These are phyloP conservation scores for Yamadazyma paraphyllophila DNA, from an alignment of 805 yeast species.

Conservation along the genomic window DNA sequence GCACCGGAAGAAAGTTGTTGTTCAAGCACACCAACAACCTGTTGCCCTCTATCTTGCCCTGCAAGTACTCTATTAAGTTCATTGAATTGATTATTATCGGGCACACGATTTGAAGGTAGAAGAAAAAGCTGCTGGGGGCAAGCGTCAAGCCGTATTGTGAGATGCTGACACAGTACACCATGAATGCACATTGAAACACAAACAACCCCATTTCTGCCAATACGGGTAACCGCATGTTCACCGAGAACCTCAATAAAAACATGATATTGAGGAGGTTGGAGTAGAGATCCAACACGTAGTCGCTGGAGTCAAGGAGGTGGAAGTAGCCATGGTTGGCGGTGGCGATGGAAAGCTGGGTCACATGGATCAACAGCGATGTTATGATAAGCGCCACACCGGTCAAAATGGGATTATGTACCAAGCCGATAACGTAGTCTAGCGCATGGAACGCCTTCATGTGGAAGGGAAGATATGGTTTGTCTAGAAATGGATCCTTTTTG, in stretches of 20 bases:
- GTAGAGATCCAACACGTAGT: slow-evolving; percentile 18
- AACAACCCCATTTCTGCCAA: slow-evolving; percentile 22
- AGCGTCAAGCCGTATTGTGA: too few relatives aligned
- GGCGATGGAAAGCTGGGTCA: background rate
- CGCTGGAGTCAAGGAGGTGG: background rate
- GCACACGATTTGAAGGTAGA: slow-evolving; percentile 13
- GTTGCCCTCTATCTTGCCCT: background rate
- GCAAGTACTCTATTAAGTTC: slow-evolving; percentile 9
- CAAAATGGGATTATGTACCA: slow-evolving; percentile 2
- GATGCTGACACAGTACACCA: slow-evolving; percentile 7
- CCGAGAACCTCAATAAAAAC: slow-evolving; percentile 28
- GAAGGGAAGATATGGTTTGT: background rate
- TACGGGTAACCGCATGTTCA: slow-evolving; percentile 10
- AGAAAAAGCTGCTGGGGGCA: background rate
- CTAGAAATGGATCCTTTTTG: too few relatives aligned
- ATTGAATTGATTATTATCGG: slow-evolving; percentile 14
- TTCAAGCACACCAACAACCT: slow-evolving; percentile 24
- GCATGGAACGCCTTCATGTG: slow-evolving; percentile 6
- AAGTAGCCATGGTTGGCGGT: background rate
- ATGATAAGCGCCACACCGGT: background rate
- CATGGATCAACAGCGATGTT: background rate
- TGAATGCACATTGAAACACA: slow-evolving; percentile 16
- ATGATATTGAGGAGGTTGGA: slow-evolving; percentile 27
- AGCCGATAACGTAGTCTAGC: background rate
- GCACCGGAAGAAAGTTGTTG: slow-evolving; percentile 33